Evolutionary conservation across 805 yeast species (phyloP).

Genomic region (Sungouiella thailandica): DNA sequence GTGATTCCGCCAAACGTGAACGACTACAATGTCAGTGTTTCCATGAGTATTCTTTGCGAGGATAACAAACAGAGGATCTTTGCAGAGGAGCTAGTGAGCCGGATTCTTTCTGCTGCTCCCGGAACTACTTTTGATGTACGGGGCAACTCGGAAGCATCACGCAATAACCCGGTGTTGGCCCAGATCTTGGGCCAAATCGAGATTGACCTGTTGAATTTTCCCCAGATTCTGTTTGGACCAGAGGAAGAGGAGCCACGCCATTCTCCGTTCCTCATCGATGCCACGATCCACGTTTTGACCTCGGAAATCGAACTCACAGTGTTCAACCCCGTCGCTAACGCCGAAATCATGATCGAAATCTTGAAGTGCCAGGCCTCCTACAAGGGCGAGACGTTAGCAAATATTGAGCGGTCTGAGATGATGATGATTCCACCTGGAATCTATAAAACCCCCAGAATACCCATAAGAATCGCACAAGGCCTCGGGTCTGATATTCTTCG

Average conservation of each 20-base stretch:
- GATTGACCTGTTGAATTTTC: conserved; percentile 18
- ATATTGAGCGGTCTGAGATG: conserved; percentile 35
- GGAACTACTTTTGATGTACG: background rate
- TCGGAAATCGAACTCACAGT: conserved; percentile 52
- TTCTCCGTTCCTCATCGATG: conserved; percentile 41
- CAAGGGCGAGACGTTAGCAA: conserved; percentile 44
- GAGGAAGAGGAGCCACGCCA: conserved; percentile 1
- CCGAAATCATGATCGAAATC: conserved; percentile 38
- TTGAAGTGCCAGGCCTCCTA: conserved; percentile 45
- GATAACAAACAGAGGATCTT: conserved; percentile 5
- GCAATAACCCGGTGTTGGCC: background rate
- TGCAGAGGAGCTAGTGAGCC: conserved; percentile 17
- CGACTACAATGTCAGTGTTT: conserved; percentile 15
- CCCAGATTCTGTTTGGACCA: conserved; percentile 5
- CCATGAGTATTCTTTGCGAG: conserved; percentile 12
- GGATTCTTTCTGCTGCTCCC: conserved; percentile 15
- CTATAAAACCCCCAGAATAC: conserved; percentile 45
- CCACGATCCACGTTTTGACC: conserved; percentile 50
- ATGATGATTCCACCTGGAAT: conserved; percentile 49
- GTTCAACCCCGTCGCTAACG: conserved; percentile 49
- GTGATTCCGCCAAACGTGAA: conserved; percentile 12
- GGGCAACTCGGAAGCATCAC: background rate
- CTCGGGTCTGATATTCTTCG: conserved; percentile 46
- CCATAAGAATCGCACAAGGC: conserved; percentile 43
- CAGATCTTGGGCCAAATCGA: conserved; percentile 13